Base-by-base conservation (phyloP, 2,329 filamentous ascomycete species). In the Neodidymelliopsis sp. region DNA sequence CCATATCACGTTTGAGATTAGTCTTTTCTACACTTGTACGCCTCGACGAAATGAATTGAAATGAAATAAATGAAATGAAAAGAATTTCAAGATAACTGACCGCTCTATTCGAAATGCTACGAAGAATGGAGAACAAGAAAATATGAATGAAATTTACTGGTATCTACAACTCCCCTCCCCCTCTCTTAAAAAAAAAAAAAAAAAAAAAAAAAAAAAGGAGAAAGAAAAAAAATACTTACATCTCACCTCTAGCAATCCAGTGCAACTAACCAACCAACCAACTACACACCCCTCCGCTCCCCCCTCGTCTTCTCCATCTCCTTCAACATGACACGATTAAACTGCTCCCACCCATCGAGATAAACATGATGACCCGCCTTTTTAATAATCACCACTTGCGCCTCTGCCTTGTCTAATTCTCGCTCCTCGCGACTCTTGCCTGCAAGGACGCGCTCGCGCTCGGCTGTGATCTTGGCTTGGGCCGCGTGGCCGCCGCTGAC, bases 401-500 rank as follows among this genome's bases (percentile, higher is more conserved):
- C 89, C 30, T 84, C 85, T 4, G 93, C 92, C 45, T 90, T 89
- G 67, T 97, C 93, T 3, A 75, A 76, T 49, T 78, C 75, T 70
- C 80, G 84, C 72, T 95, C 89, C 48, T 91, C 87, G 1, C 81
- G 77, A 0, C 82, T 87, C 6, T 82, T 88, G 16, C 81, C 73
- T 10, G 80, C 74, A 3, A 96, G 75, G 0, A 82, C 78, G 38
- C 83, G 82, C 19, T 75, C 74, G 56, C 82, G 83, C 55, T 87
- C 85, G 49, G 86, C 80, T 52, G 90, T 86, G 10, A 97, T 81
- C 71, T 88, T 91, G 73, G 92, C 84, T 66, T 89, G 84, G 0
- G 92, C 86, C 0, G 89, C 91, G 35, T 86, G 84, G 0, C 94
- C 94, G 20, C 92, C 94, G 0, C 85, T 85, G 7, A 94, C 86